Conservation (phyloP, 306 rosid species). For the Rosa rugosa region DNA sequence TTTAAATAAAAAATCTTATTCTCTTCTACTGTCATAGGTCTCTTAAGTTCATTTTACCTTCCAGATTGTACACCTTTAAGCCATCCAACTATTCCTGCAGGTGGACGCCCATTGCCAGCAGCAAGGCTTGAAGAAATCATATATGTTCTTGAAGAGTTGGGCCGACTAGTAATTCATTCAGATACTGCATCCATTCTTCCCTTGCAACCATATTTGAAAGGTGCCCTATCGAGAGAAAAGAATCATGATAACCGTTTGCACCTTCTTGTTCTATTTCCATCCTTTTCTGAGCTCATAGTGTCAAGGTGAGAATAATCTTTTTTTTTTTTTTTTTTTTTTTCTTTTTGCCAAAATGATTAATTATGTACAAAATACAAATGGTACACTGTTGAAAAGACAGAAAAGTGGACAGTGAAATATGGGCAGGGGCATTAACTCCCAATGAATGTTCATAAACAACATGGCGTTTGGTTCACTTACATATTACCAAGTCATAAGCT, state of each 20-base stretch:
- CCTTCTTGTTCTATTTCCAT: conserved; percentile 79
- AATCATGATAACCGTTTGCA: conserved; percentile 54
- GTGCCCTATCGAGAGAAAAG: conserved; percentile 44
- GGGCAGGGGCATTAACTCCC: background rate
- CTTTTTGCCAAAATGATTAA: background rate
- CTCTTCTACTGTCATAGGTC: background rate
- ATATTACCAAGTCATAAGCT: background rate
- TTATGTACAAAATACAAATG: background rate
- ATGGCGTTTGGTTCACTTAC: background rate
- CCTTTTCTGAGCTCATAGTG: conserved; percentile 76
- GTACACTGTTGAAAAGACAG: background rate
- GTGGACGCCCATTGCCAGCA: conserved; percentile 70
- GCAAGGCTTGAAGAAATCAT: conserved; percentile 83
- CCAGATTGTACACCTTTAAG: conserved; percentile 20
- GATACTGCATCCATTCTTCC: conserved; percentile 67
- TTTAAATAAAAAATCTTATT: background rate
- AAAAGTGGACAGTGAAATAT: background rate
- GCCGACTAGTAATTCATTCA: conserved; percentile 58
- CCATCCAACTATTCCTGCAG: conserved; percentile 41
- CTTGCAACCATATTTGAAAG: conserved; percentile 50
- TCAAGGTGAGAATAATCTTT: conserved; percentile 60
- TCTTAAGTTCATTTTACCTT: conserved; percentile 28
- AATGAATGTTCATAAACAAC: background rate
- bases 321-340: background rate
- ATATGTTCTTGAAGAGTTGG: conserved; percentile 76